Evolutionary conservation across 176 grass and related monocot genomes (phyloP), one percentile per base, ranked within the genome.

Genomic region (Dactylis glomerata): DNA sequence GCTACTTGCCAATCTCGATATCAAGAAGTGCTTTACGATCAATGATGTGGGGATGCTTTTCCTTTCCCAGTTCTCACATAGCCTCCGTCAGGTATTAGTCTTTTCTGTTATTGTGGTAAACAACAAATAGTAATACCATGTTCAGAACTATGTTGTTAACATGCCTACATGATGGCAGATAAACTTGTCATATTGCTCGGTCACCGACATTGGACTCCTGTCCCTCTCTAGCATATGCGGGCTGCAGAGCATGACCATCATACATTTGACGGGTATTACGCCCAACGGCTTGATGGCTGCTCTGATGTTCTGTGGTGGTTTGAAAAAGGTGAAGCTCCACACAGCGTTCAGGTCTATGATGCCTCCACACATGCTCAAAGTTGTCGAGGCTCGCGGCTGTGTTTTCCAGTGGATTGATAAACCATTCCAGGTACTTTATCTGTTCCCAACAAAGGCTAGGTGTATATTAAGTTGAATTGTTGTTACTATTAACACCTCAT

Each of bases 121-220:
- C 36, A 9, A 42, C 45, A 57, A 46, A 0, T 78, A 22, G 0
- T 1, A 3, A 24, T 56, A 41, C 10, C 42, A 11, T 71, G 22
- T 73, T 12, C 38, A 47, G 24, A 34, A 9, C 55, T 58, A 66
- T 20, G 22, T 80, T 55, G 64, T 37, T 91, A 77, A 55, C 22
- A 73, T 66, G 6, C 47, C 16, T 42, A 2, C 44, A 10, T 68
- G 16, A 51, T 85, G 42, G 2, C 93, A 94, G 96, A 99, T 99
- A 90, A 99, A 99, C 82, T 78, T 96, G 57, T 96, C 96, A 2
- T 99, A 95, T 16, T 95, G 87, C 83, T 94, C 89, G 0, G 84
- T 99, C 57, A 96, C 93, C 20, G 91, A 99, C 52, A 87, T 92
- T 10, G 96, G 96, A 1, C 89, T 96, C 63, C 68, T 96, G 26